phyloP scores from a whole-genome alignment of 139 green algal genomes.

The Closterium sp. region DNA sequence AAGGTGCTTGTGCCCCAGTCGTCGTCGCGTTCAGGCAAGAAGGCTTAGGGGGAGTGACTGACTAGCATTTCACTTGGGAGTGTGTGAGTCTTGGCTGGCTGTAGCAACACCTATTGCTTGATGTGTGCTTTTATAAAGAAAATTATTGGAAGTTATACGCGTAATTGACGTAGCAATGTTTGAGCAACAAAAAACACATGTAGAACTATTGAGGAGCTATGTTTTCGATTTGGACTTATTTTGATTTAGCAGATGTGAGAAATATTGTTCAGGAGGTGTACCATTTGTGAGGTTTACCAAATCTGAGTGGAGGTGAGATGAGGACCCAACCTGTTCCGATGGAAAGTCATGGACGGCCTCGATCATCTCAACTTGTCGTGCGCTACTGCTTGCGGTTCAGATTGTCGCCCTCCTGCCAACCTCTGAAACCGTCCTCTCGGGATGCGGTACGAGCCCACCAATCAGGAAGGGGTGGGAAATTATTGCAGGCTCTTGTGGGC shows the following conservation, averaged over 20 bases:
- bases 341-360: background rate
- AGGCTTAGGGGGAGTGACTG: background rate
- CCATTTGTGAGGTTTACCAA: no score
- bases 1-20: conserved; percentile 17
- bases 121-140: no score
- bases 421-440: background rate
- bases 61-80: background rate
- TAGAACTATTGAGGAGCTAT: no score
- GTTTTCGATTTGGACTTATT: no score
- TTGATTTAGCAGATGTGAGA: no score
- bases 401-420: background rate
- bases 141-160: background rate
- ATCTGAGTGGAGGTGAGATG: no score
- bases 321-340: no score
- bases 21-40: background rate
- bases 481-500: background rate
- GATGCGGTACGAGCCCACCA: background rate
- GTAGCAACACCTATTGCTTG: background rate
- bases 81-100: background rate
- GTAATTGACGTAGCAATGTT: no score
- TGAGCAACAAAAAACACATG: no score
- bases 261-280: no score
- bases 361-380: background rate
- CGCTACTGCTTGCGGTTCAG: background rate
- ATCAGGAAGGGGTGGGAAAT: background rate